phyloP scores from a whole-genome alignment of 805 yeast species.

The Lipomyces yamadae region DNA sequence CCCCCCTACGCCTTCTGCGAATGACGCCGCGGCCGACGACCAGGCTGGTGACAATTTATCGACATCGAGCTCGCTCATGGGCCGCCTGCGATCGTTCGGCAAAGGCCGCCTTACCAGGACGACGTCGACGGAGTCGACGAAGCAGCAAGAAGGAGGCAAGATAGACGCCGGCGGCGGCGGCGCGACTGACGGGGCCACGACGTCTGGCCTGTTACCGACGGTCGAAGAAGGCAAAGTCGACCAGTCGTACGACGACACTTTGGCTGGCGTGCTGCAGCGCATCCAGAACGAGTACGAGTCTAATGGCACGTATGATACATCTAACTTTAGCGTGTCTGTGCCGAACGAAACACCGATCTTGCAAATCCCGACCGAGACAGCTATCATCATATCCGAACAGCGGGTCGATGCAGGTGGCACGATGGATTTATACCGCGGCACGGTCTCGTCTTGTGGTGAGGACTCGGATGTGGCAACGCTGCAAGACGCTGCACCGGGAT shows the following conservation, averaged over 20 bases:
- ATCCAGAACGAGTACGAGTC: constrained; percentile 27
- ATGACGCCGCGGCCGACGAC: constrained; percentile 1
- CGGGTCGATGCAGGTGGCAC: constrained; percentile 51
- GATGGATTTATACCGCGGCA: constrained; percentile 52
- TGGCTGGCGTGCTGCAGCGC: constrained; percentile 38
- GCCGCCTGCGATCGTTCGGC: constrained; percentile 44
- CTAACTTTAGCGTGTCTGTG: constrained; percentile 37
- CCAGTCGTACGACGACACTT: constrained; percentile 41
- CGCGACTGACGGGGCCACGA: constrained; percentile 30
- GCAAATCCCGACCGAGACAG: constrained; percentile 45
- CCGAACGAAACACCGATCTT: constrained; percentile 46
- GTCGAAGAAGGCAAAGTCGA: constrained; percentile 33
- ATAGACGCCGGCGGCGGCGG: not conserved
- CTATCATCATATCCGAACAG: constrained; percentile 50
- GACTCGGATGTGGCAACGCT: constrained; percentile 45
- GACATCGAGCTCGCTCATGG: constrained; percentile 41
- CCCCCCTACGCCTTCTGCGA: constrained; percentile 9
- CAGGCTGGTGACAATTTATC: constrained; percentile 20
- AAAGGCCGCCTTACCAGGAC: constrained; percentile 37
- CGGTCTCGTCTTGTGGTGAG: constrained; percentile 43
- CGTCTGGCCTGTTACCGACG: constrained; percentile 32
- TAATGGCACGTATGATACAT: constrained; percentile 15
- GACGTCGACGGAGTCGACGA: constrained; percentile 17
- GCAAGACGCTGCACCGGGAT: constrained; percentile 59
- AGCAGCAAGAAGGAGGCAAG: constrained; percentile 7